Conservation (phyloP, 2,329 filamentous ascomycete genomes). For the Aspergillus chevalieri region DNA sequence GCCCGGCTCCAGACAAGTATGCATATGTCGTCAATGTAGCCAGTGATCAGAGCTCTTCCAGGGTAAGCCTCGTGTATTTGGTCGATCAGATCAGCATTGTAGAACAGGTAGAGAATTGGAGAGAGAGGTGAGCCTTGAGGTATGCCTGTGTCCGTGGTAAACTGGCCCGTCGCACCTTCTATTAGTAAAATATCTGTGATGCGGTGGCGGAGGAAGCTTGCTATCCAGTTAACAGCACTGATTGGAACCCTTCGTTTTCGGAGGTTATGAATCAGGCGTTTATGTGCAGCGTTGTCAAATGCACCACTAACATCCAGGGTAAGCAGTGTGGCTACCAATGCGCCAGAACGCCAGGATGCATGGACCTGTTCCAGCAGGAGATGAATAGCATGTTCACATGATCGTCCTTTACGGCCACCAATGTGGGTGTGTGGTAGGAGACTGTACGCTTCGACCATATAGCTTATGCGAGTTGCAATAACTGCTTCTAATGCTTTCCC, state of each 20-base stretch:
- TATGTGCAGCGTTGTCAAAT: slow-evolving; percentile 8
- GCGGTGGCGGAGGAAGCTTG: slow-evolving; percentile 1
- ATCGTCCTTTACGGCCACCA: slow-evolving; percentile 8
- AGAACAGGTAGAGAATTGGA: not conserved
- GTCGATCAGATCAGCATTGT: not conserved
- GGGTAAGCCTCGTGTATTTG: not conserved
- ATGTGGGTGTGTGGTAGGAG: not conserved
- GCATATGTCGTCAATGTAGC: not conserved
- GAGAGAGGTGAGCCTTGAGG: too few species aligned
- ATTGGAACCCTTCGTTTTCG: not conserved
- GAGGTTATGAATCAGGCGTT: slow-evolving; percentile 7
- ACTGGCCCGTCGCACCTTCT: not conserved
- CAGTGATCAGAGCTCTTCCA: not conserved
- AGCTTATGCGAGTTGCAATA: slow-evolving; percentile 4
- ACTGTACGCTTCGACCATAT: not conserved
- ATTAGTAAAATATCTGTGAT: not conserved
- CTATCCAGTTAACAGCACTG: not conserved
- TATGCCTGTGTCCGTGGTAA: not conserved
- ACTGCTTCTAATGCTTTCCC: slow-evolving; percentile 8
- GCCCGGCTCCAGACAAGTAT: not conserved
- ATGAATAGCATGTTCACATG: slow-evolving; percentile 9
- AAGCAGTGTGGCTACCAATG: slow-evolving; percentile 4
- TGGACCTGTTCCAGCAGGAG: slow-evolving; percentile 4
- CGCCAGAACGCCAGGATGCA: not conserved
- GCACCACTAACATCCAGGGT: slow-evolving; percentile 8